phyloP scores from a whole-genome alignment of 1,139 yeast species.

The Insectozyma bohioensis region DNA sequence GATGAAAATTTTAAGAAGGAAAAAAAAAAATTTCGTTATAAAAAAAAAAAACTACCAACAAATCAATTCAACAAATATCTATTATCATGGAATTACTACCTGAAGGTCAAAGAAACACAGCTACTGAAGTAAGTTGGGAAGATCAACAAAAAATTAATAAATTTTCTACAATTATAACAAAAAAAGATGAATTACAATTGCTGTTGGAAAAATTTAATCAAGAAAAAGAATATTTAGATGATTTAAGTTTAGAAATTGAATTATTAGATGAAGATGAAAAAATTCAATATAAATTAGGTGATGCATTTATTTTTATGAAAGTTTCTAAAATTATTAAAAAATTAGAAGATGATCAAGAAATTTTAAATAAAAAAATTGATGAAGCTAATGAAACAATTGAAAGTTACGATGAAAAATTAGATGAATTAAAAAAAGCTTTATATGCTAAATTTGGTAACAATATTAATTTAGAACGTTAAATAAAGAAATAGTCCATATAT shows the following conservation, averaged over 20 bases:
- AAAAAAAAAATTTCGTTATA: too few relatives aligned
- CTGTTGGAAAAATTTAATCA: conserved; percentile 51
- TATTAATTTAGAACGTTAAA: conserved; percentile 72
- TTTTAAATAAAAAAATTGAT: conserved; percentile 50
- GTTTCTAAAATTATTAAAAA: conserved; percentile 65
- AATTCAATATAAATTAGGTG: conserved; percentile 72
- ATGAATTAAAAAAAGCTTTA: conserved; percentile 63
- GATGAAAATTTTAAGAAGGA: too few relatives aligned
- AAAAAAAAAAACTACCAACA: too few relatives aligned
- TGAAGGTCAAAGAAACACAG: conserved; percentile 64
- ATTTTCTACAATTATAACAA: conserved; percentile 77
- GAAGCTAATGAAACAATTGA: conserved; percentile 48
- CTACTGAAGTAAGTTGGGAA: conserved; percentile 75
- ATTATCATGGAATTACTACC: conserved; percentile 55
- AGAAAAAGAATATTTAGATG: conserved; percentile 89
- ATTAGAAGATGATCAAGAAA: conserved; percentile 60
- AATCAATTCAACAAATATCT: too few relatives aligned
- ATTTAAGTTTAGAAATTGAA: conserved; percentile 81
- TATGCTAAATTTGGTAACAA: conserved; percentile 90
- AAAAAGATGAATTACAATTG: conserved; percentile 58
- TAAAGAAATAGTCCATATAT: not conserved
- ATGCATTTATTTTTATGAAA: conserved; percentile 66
- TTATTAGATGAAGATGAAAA: conserved; percentile 77
- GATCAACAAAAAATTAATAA: conserved; percentile 89
- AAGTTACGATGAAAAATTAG: conserved; percentile 53